Evolutionary conservation across 768 basidiomycete species (phyloP), one percentile per base, ranked within the genome.

Genomic region (Hypholoma sublateritium): DNA sequence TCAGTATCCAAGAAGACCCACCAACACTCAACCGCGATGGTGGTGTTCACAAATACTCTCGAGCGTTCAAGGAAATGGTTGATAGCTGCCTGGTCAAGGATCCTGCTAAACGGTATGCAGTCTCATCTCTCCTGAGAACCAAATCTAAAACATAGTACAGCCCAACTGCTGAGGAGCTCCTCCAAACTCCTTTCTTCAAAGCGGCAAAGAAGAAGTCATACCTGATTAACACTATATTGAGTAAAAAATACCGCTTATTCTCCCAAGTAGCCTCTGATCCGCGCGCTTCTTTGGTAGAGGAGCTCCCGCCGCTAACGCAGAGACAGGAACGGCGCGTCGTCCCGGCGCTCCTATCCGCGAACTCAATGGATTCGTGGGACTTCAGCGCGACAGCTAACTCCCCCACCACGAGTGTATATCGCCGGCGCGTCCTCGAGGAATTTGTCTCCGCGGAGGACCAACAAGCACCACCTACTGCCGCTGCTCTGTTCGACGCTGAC

Each of bases 11-110:
- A 62, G 88, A 91, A 57, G 86, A 80, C 2, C 79, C 93, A 4
- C 95, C 95, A 0, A 85, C 81, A 11, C 77, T 97, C 39, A 83
- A 92, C 63, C 80, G 91, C 14, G 80, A 87, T 48, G 82, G 84
- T 14, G 91, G 90, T 16, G 73, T 78, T 19, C 77, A 86, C 70
- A 87, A 84, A 60, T 96, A 93, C 68, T 89, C 89, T 24, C 85
- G 85, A 53, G 80, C 82, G 0, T 92, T 96, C 74, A 87, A 90
- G 59, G 93, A 95, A 55, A 79, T 95, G 49, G 79, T 97, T 14
- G 89, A 89, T 49, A 80, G 80, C 12, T 97, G 95, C 68, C 80
- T 98, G 45, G 75, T 79, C 55, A 96, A 96, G 70, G 91, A 97
- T 67, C 93, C 95, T 4, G 76, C 81, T 6, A 80, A 84, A 65